A percentile compares a stretch with the other conserved stretches of the same genome.
phyloP scores from a whole-genome alignment of 23 red algal species.

The Gracilaria vermiculophylla region DNA sequence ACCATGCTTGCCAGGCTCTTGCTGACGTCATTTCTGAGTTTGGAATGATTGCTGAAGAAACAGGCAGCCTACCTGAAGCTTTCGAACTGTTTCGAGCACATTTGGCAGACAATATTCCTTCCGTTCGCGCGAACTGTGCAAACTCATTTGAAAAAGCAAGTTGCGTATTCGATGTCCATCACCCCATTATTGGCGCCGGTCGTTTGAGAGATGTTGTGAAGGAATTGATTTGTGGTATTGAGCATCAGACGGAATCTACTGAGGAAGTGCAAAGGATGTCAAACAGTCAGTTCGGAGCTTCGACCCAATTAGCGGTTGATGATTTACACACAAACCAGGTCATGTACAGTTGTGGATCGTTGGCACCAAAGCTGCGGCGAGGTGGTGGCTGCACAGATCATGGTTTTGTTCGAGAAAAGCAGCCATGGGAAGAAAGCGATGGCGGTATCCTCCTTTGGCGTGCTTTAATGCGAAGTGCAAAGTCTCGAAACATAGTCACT shows the following conservation, averaged over 20 bases:
- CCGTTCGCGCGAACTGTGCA: constrained; percentile 78
- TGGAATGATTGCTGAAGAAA: constrained; percentile 25
- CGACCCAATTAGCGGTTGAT: constrained; percentile 73
- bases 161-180: constrained; percentile 39
- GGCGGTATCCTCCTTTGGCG: constrained; percentile 56
- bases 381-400: constrained; percentile 70
- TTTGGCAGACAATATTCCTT: constrained; percentile 84
- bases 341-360: constrained; percentile 93
- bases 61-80: constrained; percentile 52
- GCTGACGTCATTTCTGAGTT: constrained; percentile 60
- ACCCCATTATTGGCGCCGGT: constrained; percentile 31
- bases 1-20: constrained; percentile 80
- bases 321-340: constrained; percentile 80
- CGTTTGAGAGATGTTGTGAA: not conserved
- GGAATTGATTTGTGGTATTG: constrained; percentile 2
- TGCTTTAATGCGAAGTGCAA: constrained; percentile 1
- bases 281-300: constrained; percentile 61
- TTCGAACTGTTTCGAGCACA: constrained; percentile 54
- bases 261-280: not conserved
- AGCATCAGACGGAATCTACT: constrained; percentile 6
- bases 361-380: constrained; percentile 90
- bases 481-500: not conserved
- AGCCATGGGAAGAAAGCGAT: constrained; percentile 56
- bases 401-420: constrained; percentile 38
- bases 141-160: constrained; percentile 61